Evolutionary conservation across 2,329 filamentous ascomycete genomes (phyloP), one percentile per base, ranked within the genome.

Genomic region (Chaetomiaceae sp.): DNA sequence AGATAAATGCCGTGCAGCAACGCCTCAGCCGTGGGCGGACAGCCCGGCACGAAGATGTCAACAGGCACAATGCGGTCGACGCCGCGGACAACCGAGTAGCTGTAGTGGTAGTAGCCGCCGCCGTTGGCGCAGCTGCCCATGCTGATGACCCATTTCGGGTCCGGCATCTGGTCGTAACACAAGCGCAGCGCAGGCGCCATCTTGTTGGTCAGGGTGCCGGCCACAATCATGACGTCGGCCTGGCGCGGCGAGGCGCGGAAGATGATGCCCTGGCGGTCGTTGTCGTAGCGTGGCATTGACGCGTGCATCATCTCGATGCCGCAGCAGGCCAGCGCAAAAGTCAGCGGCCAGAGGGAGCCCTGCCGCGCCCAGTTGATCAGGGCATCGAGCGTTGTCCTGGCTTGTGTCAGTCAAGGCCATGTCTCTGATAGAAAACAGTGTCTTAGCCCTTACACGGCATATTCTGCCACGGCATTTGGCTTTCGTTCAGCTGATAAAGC

Each of bases 151-250:
- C 88, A 95, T 62, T 85, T 78, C 15, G 88, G 88, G 26, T 95
- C 88, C 24, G 88, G 88, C 88, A 95, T 95, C 74, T 95, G 89
- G 67, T 95, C 89, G 71, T 95, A 95, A 52, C 94, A 84, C 70
- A 93, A 87, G 66, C 89, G 78, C 62, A 95, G 72, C 27, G 89
- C 89, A 2, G 89, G 88, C 1, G 88, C 88, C 89, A 95, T 95
- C 75, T 95, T 95, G 76, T 95, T 95, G 58, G 88, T 94, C 52
- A 95, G 78, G 24, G 89, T 95, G 49, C 89, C 89, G 20, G 89
- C 88, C 18, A 95, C 88, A 60, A 95, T 93, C 88, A 95, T 93
- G 56, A 94, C 84, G 67, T 95, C 88, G 50, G 87, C 86, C 68
- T 94, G 88, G 54, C 88, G 83, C 1, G 88, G 88, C 12, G 86